These are phyloP conservation scores for Sistotremastrum niveocremeum DNA, from an alignment of 768 basidiomycete species.

Conservation along the genomic window DNA sequence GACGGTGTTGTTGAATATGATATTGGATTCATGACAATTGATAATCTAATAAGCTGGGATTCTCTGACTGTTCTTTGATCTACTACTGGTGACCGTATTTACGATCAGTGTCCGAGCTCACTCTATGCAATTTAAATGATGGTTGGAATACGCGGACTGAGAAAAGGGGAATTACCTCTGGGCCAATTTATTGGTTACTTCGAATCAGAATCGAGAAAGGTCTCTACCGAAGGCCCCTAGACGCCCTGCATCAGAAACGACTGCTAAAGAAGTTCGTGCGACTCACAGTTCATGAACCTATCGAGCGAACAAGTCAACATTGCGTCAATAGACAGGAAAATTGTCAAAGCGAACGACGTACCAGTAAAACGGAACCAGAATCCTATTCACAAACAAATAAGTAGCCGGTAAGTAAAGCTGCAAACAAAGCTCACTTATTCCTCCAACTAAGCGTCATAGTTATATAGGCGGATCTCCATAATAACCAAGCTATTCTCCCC, in stretches of 20 bases:
- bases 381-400: constrained; percentile 3
- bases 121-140: too few species aligned
- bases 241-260: constrained; percentile 2
- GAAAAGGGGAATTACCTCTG: too few species aligned
- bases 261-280: constrained; percentile 5
- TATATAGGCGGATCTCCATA: constrained; percentile 75
- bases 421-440: constrained; percentile 39
- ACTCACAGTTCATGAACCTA: constrained; percentile 59
- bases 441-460: constrained; percentile 59
- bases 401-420: constrained; percentile 38
- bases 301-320: constrained; percentile 1
- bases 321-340: constrained; percentile 1
- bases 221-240: constrained; percentile 68
- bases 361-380: constrained; percentile 5
- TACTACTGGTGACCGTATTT: too few species aligned
- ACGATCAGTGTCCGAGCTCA: too few species aligned
- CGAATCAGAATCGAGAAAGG: constrained; percentile 45
- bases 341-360: not conserved
- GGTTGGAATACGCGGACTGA: too few species aligned
- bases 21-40: too few species aligned
- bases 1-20: too few species aligned
- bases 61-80: too few species aligned
- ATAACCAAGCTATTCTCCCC: constrained; percentile 59
- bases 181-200: too few species aligned
- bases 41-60: too few species aligned